Conservation (phyloP, 2,329 filamentous ascomycete species). For the Beauveria australis region DNA sequence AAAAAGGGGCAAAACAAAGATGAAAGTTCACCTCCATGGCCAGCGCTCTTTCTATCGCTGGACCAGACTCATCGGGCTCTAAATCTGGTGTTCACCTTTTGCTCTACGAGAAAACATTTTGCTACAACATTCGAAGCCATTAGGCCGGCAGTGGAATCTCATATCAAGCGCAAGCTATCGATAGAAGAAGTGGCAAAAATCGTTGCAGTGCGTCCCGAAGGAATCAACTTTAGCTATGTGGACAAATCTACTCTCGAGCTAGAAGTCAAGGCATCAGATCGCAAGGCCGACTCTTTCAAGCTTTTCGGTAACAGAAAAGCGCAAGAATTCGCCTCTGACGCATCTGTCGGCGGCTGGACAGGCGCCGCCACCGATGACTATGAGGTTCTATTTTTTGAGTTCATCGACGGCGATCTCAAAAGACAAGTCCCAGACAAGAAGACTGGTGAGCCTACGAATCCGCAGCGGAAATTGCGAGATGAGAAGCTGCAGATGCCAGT, state of each 20-base stretch:
- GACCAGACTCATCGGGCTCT: conserved; percentile 74
- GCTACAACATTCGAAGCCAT: conserved; percentile 89
- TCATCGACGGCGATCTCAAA: conserved; percentile 84
- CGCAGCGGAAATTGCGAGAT: conserved; percentile 59
- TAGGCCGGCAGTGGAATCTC: conserved; percentile 72
- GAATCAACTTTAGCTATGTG: conserved; percentile 78
- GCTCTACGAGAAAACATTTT: conserved; percentile 84
- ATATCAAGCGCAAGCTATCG: conserved; percentile 62
- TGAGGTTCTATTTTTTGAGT: conserved; percentile 84
- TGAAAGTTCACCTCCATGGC: conserved; percentile 50
- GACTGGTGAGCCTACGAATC: conserved; percentile 63
- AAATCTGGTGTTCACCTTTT: conserved; percentile 92
- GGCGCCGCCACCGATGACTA: conserved; percentile 37
- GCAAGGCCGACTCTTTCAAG: conserved; percentile 54
- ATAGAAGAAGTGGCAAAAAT: conserved; percentile 78
- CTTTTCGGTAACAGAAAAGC: conserved; percentile 36
- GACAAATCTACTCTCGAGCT: conserved; percentile 77
- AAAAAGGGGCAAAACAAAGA: conserved; percentile 8
- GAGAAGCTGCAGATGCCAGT: conserved; percentile 88
- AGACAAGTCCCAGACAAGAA: conserved; percentile 64
- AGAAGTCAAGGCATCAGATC: conserved; percentile 61
- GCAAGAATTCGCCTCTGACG: conserved; percentile 43
- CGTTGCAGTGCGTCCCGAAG: conserved; percentile 65
- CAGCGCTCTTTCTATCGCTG: conserved; percentile 62
- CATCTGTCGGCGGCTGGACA: conserved; percentile 48